Percentiles rank a stretch among this genome's conserved stretches.
Evolutionary conservation across 805 yeast species (phyloP).

Genomic region (Yarrowia divulgata): DNA sequence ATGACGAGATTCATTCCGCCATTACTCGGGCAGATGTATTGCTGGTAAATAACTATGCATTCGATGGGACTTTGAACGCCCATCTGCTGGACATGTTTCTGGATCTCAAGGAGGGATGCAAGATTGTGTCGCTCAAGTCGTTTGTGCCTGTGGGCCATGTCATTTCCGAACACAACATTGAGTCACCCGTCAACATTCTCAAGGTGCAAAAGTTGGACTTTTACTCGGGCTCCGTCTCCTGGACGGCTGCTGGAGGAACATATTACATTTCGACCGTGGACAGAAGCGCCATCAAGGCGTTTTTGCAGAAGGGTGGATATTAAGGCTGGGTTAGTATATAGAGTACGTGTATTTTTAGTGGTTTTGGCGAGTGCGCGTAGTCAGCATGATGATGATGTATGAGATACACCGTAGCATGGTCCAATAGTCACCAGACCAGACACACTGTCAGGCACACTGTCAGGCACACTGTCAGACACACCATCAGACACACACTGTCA

Average conservation of each 20-base stretch:
- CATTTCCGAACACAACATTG: conserved; percentile 61
- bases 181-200: conserved; percentile 68
- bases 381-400: too few species aligned
- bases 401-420: too few species aligned
- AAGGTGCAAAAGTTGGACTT: conserved; percentile 69
- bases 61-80: conserved; percentile 75
- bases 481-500: too few species aligned
- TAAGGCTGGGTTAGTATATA: conserved; percentile 28
- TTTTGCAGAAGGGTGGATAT: conserved; percentile 8
- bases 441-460: too few species aligned
- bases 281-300: conserved; percentile 42
- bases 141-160: conserved; percentile 79
- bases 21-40: conserved; percentile 73
- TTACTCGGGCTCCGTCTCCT: conserved; percentile 77
- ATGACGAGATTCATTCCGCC: conserved; percentile 60
- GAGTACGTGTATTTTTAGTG: conserved; percentile 13
- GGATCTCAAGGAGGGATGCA: conserved; percentile 74
- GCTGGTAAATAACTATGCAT: conserved; percentile 81
- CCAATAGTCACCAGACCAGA: too few species aligned
- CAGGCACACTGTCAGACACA: too few species aligned
- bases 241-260: conserved; percentile 82
- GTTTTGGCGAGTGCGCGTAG: not conserved
- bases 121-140: conserved; percentile 78
- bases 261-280: conserved; percentile 79
- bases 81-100: conserved; percentile 70